Evolutionary conservation across 495 filamentous ascomycete genomes (phyloP).

Genomic region (Extremus antarcticus): DNA sequence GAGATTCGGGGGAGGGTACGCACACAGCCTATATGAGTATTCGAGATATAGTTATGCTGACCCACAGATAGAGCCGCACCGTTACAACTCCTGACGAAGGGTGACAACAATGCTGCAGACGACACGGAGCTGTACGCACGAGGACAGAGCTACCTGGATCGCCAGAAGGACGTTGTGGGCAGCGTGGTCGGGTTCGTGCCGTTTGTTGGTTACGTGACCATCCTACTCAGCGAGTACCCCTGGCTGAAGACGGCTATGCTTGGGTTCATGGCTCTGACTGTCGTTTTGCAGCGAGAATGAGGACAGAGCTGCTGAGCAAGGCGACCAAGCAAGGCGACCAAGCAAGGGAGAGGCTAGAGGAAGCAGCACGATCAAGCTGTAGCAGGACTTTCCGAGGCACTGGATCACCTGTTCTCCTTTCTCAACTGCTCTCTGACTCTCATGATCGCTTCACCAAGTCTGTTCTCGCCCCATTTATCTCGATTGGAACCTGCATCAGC

Average conservation of each 20-base stretch:
- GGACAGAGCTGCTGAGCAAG: not conserved
- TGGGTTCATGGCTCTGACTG: conserved; percentile 89
- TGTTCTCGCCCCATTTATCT: conserved; percentile 52
- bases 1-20: conserved; percentile 38
- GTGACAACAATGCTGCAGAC: conserved; percentile 90
- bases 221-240: conserved; percentile 89
- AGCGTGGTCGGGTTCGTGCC: conserved; percentile 91
- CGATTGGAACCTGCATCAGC: conserved; percentile 38
- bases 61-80: conserved; percentile 25
- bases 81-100: conserved; percentile 79
- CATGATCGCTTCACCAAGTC: conserved; percentile 52
- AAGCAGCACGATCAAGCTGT: too few species aligned
- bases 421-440: conserved; percentile 37
- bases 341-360: not conserved
- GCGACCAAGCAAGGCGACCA: not conserved
- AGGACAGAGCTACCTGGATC: conserved; percentile 73
- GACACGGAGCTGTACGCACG: conserved; percentile 86
- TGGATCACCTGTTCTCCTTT: conserved; percentile 13
- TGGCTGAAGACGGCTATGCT: conserved; percentile 94
- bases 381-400: not conserved
- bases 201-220: conserved; percentile 94
- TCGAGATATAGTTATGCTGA: not conserved
- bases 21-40: conserved; percentile 36
- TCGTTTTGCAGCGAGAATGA: conserved; percentile 77
- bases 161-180: conserved; percentile 82